These are phyloP conservation scores for Phytophthora agathidicida DNA, from an alignment of 352 stramenopile genomes.

Conservation along the genomic window DNA sequence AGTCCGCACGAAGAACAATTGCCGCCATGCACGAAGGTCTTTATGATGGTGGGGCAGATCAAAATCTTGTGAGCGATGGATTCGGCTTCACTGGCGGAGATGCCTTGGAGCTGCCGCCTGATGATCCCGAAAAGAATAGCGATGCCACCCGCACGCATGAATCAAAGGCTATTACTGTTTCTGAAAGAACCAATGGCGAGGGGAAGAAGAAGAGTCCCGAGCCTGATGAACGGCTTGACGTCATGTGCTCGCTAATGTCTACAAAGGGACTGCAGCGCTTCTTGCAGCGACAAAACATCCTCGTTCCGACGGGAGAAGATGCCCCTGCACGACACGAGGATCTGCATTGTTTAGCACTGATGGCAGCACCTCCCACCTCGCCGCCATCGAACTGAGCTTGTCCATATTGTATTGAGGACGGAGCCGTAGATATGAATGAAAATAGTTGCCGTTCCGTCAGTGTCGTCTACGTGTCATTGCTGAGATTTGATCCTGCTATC, in stretches of 20 bases:
- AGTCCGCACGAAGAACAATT: slow-evolving; percentile 70
- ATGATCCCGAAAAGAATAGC: slow-evolving; percentile 20
- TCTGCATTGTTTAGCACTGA: slow-evolving; percentile 75
- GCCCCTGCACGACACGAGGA: slow-evolving; percentile 54
- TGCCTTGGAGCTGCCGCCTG: slow-evolving; percentile 1
- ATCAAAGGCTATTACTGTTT: not conserved
- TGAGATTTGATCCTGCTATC: slow-evolving; percentile 1
- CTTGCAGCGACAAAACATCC: slow-evolving; percentile 63
- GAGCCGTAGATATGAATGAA: slow-evolving; percentile 10
- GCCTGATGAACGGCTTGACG: slow-evolving; percentile 63
- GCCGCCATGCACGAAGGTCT: slow-evolving; percentile 61
- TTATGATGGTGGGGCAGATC: slow-evolving; percentile 29
- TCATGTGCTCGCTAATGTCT: slow-evolving; percentile 85
- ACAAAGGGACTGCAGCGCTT: slow-evolving; percentile 70
- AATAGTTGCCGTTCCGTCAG: slow-evolving; percentile 22
- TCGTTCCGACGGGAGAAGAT: slow-evolving; percentile 37
- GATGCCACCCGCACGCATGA: not conserved
- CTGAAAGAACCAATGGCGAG: not conserved
- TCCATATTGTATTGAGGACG: slow-evolving; percentile 4
- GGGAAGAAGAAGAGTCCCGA: slow-evolving; percentile 16
- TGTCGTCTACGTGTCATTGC: slow-evolving; percentile 25
- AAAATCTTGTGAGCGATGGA: slow-evolving; percentile 31
- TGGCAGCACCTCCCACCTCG: slow-evolving; percentile 28
- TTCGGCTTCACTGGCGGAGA: slow-evolving; percentile 39
- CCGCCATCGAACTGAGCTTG: slow-evolving; percentile 16